Conservation (phyloP, 163 green algal species). For the Volvox carteri region DNA sequence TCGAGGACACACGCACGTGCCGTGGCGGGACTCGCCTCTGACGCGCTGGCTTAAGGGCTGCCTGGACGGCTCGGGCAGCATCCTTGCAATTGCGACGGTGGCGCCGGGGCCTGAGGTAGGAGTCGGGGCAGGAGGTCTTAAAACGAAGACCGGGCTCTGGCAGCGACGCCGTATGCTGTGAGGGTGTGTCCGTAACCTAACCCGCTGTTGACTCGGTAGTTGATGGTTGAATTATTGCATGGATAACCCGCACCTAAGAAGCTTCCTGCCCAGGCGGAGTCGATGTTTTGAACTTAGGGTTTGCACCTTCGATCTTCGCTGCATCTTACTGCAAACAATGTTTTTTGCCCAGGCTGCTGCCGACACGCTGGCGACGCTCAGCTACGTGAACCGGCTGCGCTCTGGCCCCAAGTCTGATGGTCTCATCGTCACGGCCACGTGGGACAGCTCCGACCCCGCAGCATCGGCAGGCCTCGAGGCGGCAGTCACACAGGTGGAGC, state of each 20-base stretch:
- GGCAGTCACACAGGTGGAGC: slow-evolving; percentile 3
- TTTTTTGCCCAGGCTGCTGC: slow-evolving; percentile 46
- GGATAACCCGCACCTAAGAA: too few relatives aligned
- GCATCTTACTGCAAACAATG: background rate
- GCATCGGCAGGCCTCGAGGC: slow-evolving; percentile 7
- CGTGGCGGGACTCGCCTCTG: slow-evolving; percentile 73
- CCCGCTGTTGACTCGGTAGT: too few relatives aligned
- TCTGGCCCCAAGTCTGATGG: slow-evolving; percentile 48
- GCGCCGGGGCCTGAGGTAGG: slow-evolving; percentile 57
- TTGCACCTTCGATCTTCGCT: too few relatives aligned
- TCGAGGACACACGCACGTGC: slow-evolving; percentile 57
- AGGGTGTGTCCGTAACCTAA: too few relatives aligned
- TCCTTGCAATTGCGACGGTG: slow-evolving; percentile 63
- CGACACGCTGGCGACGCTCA: slow-evolving; percentile 69
- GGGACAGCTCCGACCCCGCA: background rate
- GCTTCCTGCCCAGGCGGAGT: too few relatives aligned
- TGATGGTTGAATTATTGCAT: too few relatives aligned
- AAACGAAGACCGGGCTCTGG: too few relatives aligned
- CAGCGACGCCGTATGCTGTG: too few relatives aligned
- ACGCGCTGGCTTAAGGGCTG: slow-evolving; percentile 70
- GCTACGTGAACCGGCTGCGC: slow-evolving; percentile 62
- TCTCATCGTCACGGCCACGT: slow-evolving; percentile 56
- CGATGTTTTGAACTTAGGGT: too few relatives aligned
- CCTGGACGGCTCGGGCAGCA: slow-evolving; percentile 37
- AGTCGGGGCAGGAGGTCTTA: too few relatives aligned